Evolutionary conservation across 2,329 filamentous ascomycete species (phyloP).

Genomic region (Aureobasidium zeae): DNA sequence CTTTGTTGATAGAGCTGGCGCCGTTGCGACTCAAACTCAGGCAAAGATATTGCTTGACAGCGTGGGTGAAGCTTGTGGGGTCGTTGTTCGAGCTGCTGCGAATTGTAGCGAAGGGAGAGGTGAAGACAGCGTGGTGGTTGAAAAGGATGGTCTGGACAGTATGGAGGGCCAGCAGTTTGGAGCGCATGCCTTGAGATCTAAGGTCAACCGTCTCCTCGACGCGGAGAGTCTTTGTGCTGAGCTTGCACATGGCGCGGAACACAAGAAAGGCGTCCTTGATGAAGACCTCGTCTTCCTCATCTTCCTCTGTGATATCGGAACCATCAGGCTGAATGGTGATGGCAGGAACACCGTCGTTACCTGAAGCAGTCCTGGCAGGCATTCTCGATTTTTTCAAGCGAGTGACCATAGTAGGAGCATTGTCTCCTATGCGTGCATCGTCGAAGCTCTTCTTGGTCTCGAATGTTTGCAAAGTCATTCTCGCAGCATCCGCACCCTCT

Average conservation of each 20-base stretch:
- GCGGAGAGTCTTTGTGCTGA: constrained; percentile 84
- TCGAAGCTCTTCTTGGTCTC: constrained; percentile 59
- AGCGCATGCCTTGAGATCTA: constrained; percentile 91
- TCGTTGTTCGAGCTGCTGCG: constrained; percentile 82
- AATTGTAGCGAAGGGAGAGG: constrained; percentile 84
- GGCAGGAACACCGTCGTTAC: constrained; percentile 28
- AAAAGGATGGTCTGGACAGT: constrained; percentile 91
- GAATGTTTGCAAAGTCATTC: constrained; percentile 60
- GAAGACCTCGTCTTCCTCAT: constrained; percentile 86
- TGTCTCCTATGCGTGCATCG: constrained; percentile 56
- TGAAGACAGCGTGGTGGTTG: constrained; percentile 86
- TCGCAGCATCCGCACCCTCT: constrained; percentile 42
- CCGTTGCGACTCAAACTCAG: constrained; percentile 91
- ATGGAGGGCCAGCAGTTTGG: constrained; percentile 89
- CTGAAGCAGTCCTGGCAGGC: constrained; percentile 35
- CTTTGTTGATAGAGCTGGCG: constrained; percentile 79
- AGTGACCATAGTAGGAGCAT: constrained; percentile 58
- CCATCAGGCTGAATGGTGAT: constrained; percentile 28
- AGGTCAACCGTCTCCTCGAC: constrained; percentile 88
- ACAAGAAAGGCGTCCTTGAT: constrained; percentile 95
- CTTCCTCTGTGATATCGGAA: constrained; percentile 50
- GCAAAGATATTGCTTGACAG: constrained; percentile 93
- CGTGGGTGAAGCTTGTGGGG: constrained; percentile 82
- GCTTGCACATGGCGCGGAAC: constrained; percentile 93
- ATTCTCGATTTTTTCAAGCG: constrained; percentile 43